Conservation (phyloP, 1,139 yeast genomes). For the Eremothecium sinecaudum region DNA sequence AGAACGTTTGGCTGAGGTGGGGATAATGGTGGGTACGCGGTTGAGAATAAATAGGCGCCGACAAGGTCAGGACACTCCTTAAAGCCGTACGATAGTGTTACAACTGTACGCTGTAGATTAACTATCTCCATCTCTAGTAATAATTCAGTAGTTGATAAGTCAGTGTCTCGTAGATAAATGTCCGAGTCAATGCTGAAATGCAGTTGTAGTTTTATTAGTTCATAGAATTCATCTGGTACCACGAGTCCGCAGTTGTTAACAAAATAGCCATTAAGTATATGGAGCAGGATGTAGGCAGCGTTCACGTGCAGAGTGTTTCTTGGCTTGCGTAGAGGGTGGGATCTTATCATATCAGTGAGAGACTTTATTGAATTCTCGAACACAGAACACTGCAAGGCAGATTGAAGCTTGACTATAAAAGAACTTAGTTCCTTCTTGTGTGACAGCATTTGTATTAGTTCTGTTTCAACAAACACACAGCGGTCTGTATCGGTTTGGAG, state of each 20-base stretch:
- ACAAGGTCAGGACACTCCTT: background rate
- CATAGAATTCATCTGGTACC: slow-evolving; percentile 13
- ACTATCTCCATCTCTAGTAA: slow-evolving; percentile 1
- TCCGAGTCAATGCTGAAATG: background rate
- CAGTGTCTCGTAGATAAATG: background rate
- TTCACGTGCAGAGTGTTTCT: slow-evolving; percentile 10
- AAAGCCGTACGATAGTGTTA: slow-evolving; percentile 1
- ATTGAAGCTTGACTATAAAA: slow-evolving; percentile 7
- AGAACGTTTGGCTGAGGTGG: background rate
- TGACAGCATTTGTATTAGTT: slow-evolving; percentile 9
- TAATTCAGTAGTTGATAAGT: background rate
- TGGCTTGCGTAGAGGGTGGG: slow-evolving; percentile 1
- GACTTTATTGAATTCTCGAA: slow-evolving; percentile 7
- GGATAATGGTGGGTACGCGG: background rate
- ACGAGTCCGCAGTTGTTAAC: slow-evolving; percentile 13
- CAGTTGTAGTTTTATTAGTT: slow-evolving; percentile 12
- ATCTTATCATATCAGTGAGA: slow-evolving; percentile 7
- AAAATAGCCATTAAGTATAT: slow-evolving; percentile 13
- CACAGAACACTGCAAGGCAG: slow-evolving; percentile 6
- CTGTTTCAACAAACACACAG: slow-evolving; percentile 11
- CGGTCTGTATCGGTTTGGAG: slow-evolving; percentile 1
- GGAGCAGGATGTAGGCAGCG: slow-evolving; percentile 1
- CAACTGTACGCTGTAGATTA: background rate
- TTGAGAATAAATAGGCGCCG: background rate
- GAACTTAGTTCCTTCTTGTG: background rate